phyloP scores from a whole-genome alignment of 2,329 filamentous ascomycete species.

The Xylaria sp. region DNA sequence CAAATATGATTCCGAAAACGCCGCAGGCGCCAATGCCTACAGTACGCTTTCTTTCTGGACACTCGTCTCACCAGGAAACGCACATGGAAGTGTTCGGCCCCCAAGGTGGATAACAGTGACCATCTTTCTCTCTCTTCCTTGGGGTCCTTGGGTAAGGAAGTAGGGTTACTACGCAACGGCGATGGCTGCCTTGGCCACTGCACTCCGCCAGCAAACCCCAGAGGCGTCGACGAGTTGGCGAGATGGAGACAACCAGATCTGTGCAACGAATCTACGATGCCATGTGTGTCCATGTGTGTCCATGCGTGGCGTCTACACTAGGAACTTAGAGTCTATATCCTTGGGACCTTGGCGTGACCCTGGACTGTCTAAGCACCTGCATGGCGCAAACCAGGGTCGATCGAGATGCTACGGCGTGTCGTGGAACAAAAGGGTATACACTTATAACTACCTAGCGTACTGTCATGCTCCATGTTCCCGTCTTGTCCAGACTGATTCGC shows the following conservation, averaged over 20 bases:
- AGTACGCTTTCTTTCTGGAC: neutral
- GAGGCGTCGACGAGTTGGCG: conserved; percentile 18
- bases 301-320: conserved; percentile 39
- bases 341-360: conserved; percentile 38
- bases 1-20: conserved; percentile 25
- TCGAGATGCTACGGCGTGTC: conserved; percentile 34
- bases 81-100: neutral
- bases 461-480: neutral
- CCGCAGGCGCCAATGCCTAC: conserved; percentile 7
- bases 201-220: conserved; percentile 9
- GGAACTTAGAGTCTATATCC: conserved; percentile 33
- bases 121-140: too few relatives aligned
- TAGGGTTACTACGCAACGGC: conserved; percentile 8
- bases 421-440: conserved; percentile 18
- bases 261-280: conserved; percentile 33
- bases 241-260: conserved; percentile 32
- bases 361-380: conserved; percentile 37
- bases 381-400: conserved; percentile 44
- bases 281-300: conserved; percentile 34
- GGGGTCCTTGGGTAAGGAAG: too few relatives aligned
- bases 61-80: neutral
- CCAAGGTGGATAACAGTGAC: neutral
- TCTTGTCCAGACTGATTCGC: neutral
- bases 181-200: conserved; percentile 14
- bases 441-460: neutral